phyloP scores from a whole-genome alignment of 2,329 filamentous ascomycete genomes.

The Mollisia scopiformis region DNA sequence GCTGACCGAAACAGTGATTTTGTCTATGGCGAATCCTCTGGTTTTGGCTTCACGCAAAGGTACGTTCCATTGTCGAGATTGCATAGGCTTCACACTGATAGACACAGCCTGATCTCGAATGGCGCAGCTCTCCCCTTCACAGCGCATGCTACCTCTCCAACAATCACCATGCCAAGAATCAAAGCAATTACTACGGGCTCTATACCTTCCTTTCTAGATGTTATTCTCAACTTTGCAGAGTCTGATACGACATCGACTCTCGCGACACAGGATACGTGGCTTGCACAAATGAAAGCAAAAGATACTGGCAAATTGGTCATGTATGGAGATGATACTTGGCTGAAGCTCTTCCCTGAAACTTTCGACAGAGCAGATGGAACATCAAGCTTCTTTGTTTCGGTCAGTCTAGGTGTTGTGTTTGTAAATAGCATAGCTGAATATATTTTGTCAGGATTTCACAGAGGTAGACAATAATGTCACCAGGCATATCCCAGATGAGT shows the following conservation, averaged over 20 bases:
- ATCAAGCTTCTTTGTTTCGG: slow-evolving; percentile 96
- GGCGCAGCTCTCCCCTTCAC: slow-evolving; percentile 91
- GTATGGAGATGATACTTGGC: slow-evolving; percentile 98
- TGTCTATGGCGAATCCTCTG: slow-evolving; percentile 80
- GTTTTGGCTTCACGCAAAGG: slow-evolving; percentile 88
- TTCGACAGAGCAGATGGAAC: slow-evolving; percentile 91
- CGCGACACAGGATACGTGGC: slow-evolving; percentile 90
- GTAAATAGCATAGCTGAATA: slow-evolving; percentile 33
- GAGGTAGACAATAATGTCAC: slow-evolving; percentile 99
- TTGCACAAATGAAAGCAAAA: slow-evolving; percentile 85
- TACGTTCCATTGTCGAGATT: slow-evolving; percentile 41
- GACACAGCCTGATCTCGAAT: slow-evolving; percentile 48
- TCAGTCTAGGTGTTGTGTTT: slow-evolving; percentile 51
- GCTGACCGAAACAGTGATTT: slow-evolving; percentile 70
- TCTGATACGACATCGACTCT: slow-evolving; percentile 89
- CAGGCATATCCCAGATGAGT: slow-evolving; percentile 78
- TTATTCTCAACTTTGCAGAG: slow-evolving; percentile 95
- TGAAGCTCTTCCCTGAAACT: slow-evolving; percentile 90
- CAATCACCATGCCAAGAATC: slow-evolving; percentile 96
- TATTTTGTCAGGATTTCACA: slow-evolving; percentile 76
- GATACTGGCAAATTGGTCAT: slow-evolving; percentile 78
- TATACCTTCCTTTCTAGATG: slow-evolving; percentile 96
- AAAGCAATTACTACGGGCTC: slow-evolving; percentile 98
- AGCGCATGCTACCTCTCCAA: slow-evolving; percentile 93
- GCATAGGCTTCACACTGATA: slow-evolving; percentile 5